Evolutionary conservation across 495 filamentous ascomycete species (phyloP), one percentile per base, ranked within the genome.

Genomic region (Tuber umbilicatum): DNA sequence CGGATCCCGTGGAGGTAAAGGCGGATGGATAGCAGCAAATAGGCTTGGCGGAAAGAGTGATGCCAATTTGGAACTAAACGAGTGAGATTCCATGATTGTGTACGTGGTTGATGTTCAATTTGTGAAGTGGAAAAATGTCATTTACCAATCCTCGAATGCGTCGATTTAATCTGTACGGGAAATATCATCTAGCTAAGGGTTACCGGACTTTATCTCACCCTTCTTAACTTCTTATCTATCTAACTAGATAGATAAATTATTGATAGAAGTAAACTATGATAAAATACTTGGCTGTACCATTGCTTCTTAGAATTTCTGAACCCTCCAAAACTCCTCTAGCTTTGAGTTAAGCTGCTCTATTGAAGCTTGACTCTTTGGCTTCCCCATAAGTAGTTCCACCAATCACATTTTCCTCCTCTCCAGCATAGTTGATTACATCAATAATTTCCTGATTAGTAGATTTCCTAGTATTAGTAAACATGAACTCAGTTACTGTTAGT

Each of bases 391-490:
- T 45, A 5, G 5, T 27, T 27, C n/a, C 1, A 27, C 50, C 9
- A 3, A 14, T 27, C n/a, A 14, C 50, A 0, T 14, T 27, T 41
- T 16, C 71, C 35, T 67, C 1, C 37, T 73, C 19, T 40, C 68
- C 17, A 31, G 38, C 21, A 40, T 67, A 23, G 10, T 41, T 42
- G 10, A n/a, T 67, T 31, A 67, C 68, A 0, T 35, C 38, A 50
- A 73, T 73, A 12, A 73, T 64, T 17, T 73, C 47, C n/a, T 73
- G 37, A 64, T 73, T 23, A 5, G 17, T 73, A 23, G 42, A 23
- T 21, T 73, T 23, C 7, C 71, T 21, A 2, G 50, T 64, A 39
- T 50, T 21, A 2, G 50, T 64, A 39, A 67, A 21, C 12, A 40
- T 39, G 0, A 31, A 10, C 21, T 67, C 35, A 19, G 40, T 31